Percentiles rank a stretch among this genome's conserved stretches.
Evolutionary conservation across 805 yeast species (phyloP).

Genomic region (Pichia sporocuriosa): DNA sequence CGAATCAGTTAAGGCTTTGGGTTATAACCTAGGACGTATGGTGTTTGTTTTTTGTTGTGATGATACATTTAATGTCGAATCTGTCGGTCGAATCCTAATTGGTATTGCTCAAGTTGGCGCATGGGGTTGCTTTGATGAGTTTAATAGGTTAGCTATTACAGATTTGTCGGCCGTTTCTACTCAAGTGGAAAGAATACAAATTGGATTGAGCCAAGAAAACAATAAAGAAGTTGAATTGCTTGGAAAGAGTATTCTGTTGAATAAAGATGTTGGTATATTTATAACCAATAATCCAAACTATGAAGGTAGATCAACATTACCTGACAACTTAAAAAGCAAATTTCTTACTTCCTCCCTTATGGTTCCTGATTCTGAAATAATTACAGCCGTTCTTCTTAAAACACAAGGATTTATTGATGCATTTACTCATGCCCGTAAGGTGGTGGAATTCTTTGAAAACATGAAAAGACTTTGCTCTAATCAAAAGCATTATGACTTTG

Average conservation of each 20-base stretch:
- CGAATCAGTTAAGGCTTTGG: slow-evolving; percentile 80
- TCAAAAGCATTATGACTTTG: slow-evolving; percentile 86
- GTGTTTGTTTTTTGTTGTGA: slow-evolving; percentile 90
- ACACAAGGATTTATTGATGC: slow-evolving; percentile 65
- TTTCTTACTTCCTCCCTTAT: slow-evolving; percentile 73
- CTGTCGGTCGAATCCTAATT: slow-evolving; percentile 67
- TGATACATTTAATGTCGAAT: slow-evolving; percentile 73
- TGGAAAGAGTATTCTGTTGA: slow-evolving; percentile 34
- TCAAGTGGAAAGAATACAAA: slow-evolving; percentile 66
- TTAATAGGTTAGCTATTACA: slow-evolving; percentile 66
- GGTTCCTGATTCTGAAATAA: slow-evolving; percentile 60
- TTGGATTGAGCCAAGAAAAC: slow-evolving; percentile 32
- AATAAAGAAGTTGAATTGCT: slow-evolving; percentile 33
- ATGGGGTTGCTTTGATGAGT: slow-evolving; percentile 97
- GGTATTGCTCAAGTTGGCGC: slow-evolving; percentile 82
- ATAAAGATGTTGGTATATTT: slow-evolving; percentile 60
- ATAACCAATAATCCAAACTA: slow-evolving; percentile 90
- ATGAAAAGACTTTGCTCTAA: slow-evolving; percentile 37
- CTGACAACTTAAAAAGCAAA: slow-evolving; percentile 76
- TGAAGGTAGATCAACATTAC: slow-evolving; percentile 73
- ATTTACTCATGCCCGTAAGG: slow-evolving; percentile 33
- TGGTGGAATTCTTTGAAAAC: slow-evolving; percentile 49
- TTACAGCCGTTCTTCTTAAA: slow-evolving; percentile 64
- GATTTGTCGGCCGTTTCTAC: slow-evolving; percentile 82
- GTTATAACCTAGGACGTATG: slow-evolving; percentile 68